Conservation (phyloP, 352 stramenopile genomes). For the Phytophthora pistaciae region DNA sequence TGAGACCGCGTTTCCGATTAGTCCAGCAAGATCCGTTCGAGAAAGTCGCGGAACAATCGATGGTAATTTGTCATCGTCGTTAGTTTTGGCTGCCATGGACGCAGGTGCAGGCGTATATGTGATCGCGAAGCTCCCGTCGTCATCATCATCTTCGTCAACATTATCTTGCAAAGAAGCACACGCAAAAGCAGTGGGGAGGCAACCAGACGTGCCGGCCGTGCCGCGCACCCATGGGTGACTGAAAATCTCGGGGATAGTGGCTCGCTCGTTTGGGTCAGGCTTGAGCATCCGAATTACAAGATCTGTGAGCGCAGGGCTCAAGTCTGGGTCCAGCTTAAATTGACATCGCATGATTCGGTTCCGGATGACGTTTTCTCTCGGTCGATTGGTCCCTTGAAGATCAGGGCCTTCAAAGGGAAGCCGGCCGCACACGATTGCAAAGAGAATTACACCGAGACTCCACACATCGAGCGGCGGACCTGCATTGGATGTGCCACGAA, state of each 20-base stretch:
- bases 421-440: slow-evolving; percentile 84
- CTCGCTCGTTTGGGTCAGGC: slow-evolving; percentile 79
- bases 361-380: slow-evolving; percentile 84
- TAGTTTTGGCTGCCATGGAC: slow-evolving; percentile 26
- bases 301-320: slow-evolving; percentile 78
- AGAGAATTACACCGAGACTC: slow-evolving; percentile 91
- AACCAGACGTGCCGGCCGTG: slow-evolving; percentile 38
- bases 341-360: slow-evolving; percentile 88
- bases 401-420: slow-evolving; percentile 87
- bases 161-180: slow-evolving; percentile 32
- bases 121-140: slow-evolving; percentile 60
- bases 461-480: slow-evolving; percentile 92
- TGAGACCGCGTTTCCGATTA: slow-evolving; percentile 8
- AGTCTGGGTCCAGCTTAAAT: slow-evolving; percentile 82
- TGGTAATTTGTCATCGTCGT: slow-evolving; percentile 66
- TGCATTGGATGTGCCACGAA: slow-evolving; percentile 82
- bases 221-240: slow-evolving; percentile 84
- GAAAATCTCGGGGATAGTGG: slow-evolving; percentile 89
- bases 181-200: slow-evolving; percentile 33
- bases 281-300: slow-evolving; percentile 84
- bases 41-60: slow-evolving; percentile 63
- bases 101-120: slow-evolving; percentile 52
- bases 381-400: slow-evolving; percentile 78
- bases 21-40: slow-evolving; percentile 41
- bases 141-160: slow-evolving; percentile 47